A percentile compares a stretch with the other conserved stretches of the same genome.
Conservation (phyloP, 2,329 filamentous ascomycete genomes). For the Penicillium sp. region DNA sequence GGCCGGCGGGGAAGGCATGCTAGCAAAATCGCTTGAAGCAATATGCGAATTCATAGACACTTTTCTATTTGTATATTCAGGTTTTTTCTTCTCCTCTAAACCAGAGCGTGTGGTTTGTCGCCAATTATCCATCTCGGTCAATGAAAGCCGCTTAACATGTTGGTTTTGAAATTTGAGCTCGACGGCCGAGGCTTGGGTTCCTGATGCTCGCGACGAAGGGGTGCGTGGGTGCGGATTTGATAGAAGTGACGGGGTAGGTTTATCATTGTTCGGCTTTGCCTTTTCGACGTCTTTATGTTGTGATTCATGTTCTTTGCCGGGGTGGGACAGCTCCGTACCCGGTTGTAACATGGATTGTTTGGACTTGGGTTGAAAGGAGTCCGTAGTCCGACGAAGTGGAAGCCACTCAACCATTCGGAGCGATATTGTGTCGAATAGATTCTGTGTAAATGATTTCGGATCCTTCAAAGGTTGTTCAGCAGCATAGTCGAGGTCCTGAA, state of each 20-base stretch:
- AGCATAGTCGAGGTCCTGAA: slow-evolving; percentile 22
- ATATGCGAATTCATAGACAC: slow-evolving; percentile 33
- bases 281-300: slow-evolving; percentile 6
- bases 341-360: neutral
- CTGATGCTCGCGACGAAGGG: slow-evolving; percentile 28
- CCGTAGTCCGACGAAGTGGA: slow-evolving; percentile 38
- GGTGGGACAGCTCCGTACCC: neutral
- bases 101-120: slow-evolving; percentile 33
- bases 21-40: slow-evolving; percentile 25
- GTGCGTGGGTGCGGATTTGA: slow-evolving; percentile 25
- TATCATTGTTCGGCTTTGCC: slow-evolving; percentile 7
- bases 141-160: slow-evolving; percentile 41
- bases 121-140: slow-evolving; percentile 39
- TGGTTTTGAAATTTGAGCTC: slow-evolving; percentile 41
- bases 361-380: slow-evolving; percentile 16
- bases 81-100: slow-evolving; percentile 33
- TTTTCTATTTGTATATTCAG: slow-evolving; percentile 34
- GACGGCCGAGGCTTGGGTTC: slow-evolving; percentile 31
- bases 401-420: slow-evolving; percentile 49
- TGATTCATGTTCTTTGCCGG: neutral
- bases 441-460: slow-evolving; percentile 62
- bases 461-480: slow-evolving; percentile 49
- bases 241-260: slow-evolving; percentile 6
- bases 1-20: slow-evolving; percentile 40
- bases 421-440: slow-evolving; percentile 51